A percentile compares a stretch with the other conserved stretches of the same genome.
Evolutionary conservation across 192 early-diverging fungal genomes (phyloP).

Genomic region (Linnemannia zychae): DNA sequence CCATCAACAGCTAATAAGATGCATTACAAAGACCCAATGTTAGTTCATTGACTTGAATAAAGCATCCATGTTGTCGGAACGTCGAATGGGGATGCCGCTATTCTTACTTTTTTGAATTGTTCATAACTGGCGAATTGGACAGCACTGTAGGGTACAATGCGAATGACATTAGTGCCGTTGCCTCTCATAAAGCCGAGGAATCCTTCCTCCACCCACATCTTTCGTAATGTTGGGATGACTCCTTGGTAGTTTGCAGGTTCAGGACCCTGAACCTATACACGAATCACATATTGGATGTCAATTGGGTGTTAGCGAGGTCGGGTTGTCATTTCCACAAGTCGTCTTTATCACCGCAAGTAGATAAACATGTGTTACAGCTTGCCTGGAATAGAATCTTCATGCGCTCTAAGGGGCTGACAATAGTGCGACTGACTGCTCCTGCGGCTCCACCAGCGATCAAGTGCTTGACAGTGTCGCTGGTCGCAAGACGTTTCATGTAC

Average conservation of each 20-base stretch:
- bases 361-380: slow-evolving; percentile 29
- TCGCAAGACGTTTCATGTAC: slow-evolving; percentile 27
- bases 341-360: not conserved
- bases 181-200: slow-evolving; percentile 80
- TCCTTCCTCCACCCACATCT: slow-evolving; percentile 87
- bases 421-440: slow-evolving; percentile 83
- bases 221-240: slow-evolving; percentile 76
- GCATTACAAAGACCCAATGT: not conserved
- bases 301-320: not conserved
- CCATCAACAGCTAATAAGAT: slow-evolving; percentile 67
- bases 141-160: slow-evolving; percentile 86
- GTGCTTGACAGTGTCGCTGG: slow-evolving; percentile 78
- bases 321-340: not conserved
- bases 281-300: not conserved
- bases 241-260: slow-evolving; percentile 76
- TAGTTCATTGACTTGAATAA: not conserved
- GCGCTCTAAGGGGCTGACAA: slow-evolving; percentile 84
- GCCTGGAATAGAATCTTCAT: slow-evolving; percentile 92
- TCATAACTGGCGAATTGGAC: slow-evolving; percentile 88
- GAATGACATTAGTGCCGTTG: slow-evolving; percentile 88
- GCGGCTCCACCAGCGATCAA: slow-evolving; percentile 83
- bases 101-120: slow-evolving; percentile 72
- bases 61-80: not conserved
- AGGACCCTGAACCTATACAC: slow-evolving; percentile 66
- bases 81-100: not conserved